phyloP scores from a whole-genome alignment of 768 basidiomycete species.

The Porphyrellus cyaneotinctus region DNA sequence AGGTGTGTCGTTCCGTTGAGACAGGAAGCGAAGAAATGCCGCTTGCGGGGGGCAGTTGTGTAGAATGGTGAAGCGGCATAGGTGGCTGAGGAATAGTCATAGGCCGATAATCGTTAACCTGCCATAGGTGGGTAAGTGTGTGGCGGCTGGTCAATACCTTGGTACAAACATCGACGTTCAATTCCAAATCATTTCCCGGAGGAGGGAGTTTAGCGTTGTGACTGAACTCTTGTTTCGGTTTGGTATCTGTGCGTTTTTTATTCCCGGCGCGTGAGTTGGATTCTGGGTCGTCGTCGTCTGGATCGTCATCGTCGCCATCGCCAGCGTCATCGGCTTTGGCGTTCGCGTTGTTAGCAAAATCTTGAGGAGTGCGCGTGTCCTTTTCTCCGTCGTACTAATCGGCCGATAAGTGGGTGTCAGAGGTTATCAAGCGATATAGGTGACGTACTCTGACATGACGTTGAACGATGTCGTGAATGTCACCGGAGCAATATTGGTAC shows the following conservation, averaged over 20 bases:
- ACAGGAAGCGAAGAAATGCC: slow-evolving; percentile 30
- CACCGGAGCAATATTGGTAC: slow-evolving; percentile 75
- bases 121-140: slow-evolving; percentile 2
- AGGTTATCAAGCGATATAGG: slow-evolving; percentile 2
- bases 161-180: slow-evolving; percentile 26
- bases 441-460: slow-evolving; percentile 52
- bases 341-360: slow-evolving; percentile 40
- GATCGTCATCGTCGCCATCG: slow-evolving; percentile 39
- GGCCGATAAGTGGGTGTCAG: background rate
- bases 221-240: slow-evolving; percentile 29
- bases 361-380: slow-evolving; percentile 46
- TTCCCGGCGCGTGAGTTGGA: slow-evolving; percentile 14
- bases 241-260: slow-evolving; percentile 26
- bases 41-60: slow-evolving; percentile 21
- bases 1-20: slow-evolving; percentile 32
- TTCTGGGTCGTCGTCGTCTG: slow-evolving; percentile 31
- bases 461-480: slow-evolving; percentile 66
- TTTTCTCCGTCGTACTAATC: slow-evolving; percentile 49
- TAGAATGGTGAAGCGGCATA: slow-evolving; percentile 28
- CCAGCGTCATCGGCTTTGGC: slow-evolving; percentile 35
- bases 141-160: background rate
- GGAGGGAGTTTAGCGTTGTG: slow-evolving; percentile 18
- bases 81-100: slow-evolving; percentile 34
- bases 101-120: slow-evolving; percentile 31
- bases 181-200: slow-evolving; percentile 15